Base-by-base conservation (phyloP, 768 basidiomycete genomes). In the Kwoniella europaea region DNA sequence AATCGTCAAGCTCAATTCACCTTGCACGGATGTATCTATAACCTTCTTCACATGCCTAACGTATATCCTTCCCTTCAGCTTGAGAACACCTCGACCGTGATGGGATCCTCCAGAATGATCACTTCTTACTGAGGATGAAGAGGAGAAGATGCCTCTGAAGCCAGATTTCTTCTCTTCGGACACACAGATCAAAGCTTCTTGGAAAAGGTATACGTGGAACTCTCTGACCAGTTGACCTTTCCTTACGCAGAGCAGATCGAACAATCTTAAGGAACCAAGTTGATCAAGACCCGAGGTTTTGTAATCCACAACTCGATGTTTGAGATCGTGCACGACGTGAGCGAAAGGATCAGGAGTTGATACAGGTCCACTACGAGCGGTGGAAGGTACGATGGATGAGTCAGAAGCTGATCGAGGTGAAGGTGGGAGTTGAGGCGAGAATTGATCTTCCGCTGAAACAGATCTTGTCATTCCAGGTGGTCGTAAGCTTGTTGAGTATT, bases 161-260 rank as follows among this genome's bases (percentile, higher is more conserved):
- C 90, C 89, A 27, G 91, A 89, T 78, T 93, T 95, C 86, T 90
- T 93, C 85, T 99, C 96, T 83, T 98, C 95, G 20, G 92, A 88
- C n/a, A 98, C 94, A 82, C 97, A 99, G 70, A 99, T 94, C 74
- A 99, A 92, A 10, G 97, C 97, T 83, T 98, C 94, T 79, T 91
- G 91, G 88, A 98, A 99, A 29, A 99, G 88, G 85, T 98, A 98
- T 71, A 97, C 93, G 80, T 90, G 92, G 84, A 98, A 98, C 82
- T 97, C 95, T 65, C 94, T 89, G 20, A 95, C 91, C 71, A 93
- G 91, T 10, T 90, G 86, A 74, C 96, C 96, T 60, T 95, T 90
- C 62, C 94, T 89, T 54, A 98, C 94, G 60, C 89, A 90, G 29
- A 98, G 85, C 57, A 94, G 86, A 84, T 97, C 96, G 82, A 93